Percentiles rank a stretch among this genome's conserved stretches.
Conservation (phyloP, 140 eudicot species). For the Flaveria floridana region DNA sequence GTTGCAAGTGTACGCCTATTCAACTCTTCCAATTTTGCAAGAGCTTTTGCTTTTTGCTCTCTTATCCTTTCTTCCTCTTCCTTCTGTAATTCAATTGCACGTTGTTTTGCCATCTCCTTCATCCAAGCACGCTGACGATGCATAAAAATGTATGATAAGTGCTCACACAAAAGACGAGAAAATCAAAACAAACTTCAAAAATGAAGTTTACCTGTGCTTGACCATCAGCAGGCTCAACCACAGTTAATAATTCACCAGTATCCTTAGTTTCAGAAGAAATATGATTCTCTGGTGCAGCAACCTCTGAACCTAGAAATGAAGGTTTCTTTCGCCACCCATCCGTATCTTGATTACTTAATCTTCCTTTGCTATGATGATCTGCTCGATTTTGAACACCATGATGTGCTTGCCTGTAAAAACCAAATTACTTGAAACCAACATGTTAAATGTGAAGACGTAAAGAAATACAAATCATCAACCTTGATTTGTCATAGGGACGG, state of each 20-base stretch:
- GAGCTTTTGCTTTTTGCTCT: slow-evolving; percentile 92
- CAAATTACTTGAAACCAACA: slow-evolving; percentile 14
- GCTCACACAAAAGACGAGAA: background rate
- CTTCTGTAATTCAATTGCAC: slow-evolving; percentile 75
- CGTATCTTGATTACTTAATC: slow-evolving; percentile 45
- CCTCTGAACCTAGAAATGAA: slow-evolving; percentile 38
- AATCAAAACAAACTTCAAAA: background rate
- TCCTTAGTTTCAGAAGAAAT: slow-evolving; percentile 36
- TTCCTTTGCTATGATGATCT: slow-evolving; percentile 56
- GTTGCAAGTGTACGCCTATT: slow-evolving; percentile 66
- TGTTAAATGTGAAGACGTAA: slow-evolving; percentile 14
- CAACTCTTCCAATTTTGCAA: slow-evolving; percentile 84
- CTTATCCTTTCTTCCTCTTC: slow-evolving; percentile 92
- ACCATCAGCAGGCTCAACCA: slow-evolving; percentile 52
- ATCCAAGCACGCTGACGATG: slow-evolving; percentile 70
- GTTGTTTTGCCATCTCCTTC: slow-evolving; percentile 92
- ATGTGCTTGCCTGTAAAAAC: slow-evolving; percentile 49
- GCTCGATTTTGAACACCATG: slow-evolving; percentile 49
- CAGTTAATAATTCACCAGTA: slow-evolving; percentile 38
- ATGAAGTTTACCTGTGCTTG: slow-evolving; percentile 53
- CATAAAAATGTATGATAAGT: background rate
- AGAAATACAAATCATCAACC: slow-evolving; percentile 45
- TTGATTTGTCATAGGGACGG: slow-evolving; percentile 35
- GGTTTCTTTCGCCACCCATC: slow-evolving; percentile 70
- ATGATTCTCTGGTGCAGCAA: slow-evolving; percentile 22